Base-by-base conservation (phyloP, 352 stramenopile species). In the Poterioochromonas sp. region DNA sequence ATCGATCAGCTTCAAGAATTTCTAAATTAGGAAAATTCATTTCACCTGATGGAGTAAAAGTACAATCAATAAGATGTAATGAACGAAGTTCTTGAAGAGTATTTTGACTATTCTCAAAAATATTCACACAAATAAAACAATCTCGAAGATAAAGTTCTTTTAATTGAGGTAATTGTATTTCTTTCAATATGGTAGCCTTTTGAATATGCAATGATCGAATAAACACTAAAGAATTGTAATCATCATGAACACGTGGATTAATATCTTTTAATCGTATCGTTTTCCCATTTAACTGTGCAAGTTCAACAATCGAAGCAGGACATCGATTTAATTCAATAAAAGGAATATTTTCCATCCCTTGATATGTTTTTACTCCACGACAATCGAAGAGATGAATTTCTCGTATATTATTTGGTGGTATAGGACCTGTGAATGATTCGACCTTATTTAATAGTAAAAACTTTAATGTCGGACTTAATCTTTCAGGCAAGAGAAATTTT, bases 161-260 rank as follows among this genome's bases (percentile, higher is more conserved):
- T 26, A 58, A 58, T 58, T 58, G 47, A 58, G 47, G 47, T 58
- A 58, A 58, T 26, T 58, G 47, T 58, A 58, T 58, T 58, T 58
- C 47, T 26, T 58, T 58, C 47, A 26, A 26, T 26, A 58, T 26
- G 26, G 26, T 58, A 26, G 47, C 26, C 15, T 58, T 58, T 26
- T 26, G 47, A 26, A 58, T 58, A 26, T 26, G 26, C 26, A 58
- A 58, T 58, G 47, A 58, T 58, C 26, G 15, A 26, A 15, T 26
- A 58, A 58, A 58, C 15, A 58, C 26, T 26, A 58, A 58, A 58
- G 47, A 58, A 26, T 58, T 58, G 26, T 58, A 58, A 58, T 58
- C 47, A 58, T 58, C 47, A 58, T 15, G 15, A 58, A 58, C 47
- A 58, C 15, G 47, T 58, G 47, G 47, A 58, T 58, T 26, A 58